Evolutionary conservation across 2,329 filamentous ascomycete genomes (phyloP), one percentile per base, ranked within the genome.

Genomic region (Fusarium nematophilum): DNA sequence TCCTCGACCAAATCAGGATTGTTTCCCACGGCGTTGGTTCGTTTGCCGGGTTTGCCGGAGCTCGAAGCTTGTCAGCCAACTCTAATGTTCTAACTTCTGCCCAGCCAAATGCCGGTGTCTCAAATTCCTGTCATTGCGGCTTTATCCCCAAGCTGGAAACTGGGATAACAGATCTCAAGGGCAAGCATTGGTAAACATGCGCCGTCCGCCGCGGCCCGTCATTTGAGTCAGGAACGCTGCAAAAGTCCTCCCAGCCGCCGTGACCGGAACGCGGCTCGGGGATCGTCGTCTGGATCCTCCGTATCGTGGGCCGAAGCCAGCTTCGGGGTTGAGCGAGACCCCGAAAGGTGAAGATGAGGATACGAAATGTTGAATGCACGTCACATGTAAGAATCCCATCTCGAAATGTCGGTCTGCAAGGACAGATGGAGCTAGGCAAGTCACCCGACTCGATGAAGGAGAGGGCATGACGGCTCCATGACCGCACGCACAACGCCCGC

Each of bases 381-480:
- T n/a, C 15, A 46, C 37, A 34, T 39, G 40, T 23, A 31, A 46
- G 33, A 49, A 29, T 49, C 27, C 5, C 27, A 27, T 13, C 10
- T 29, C 9, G 17, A 43, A 59, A 44, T 31, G 54, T 39, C 29
- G 48, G 48, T 49, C 57, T 29, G 36, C 39, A 17, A 36, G 14
- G 10, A 37, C 38, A 33, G 26, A 17, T 36, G 23, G 31, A n/a
- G 21, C 46, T 45, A 48, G 17, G 14, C 10, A 26, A 34, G 6
- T 25, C 47, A 36, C 37, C 23, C 14, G 29, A 14, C 25, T 43
- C 15, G 13, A 37, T 33, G 44, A 33, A 26, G 34, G 26, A 34
- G 27, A 45, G 14, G 29, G 26, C n/a, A 53, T 48, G 43, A 53
- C 21, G 38, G 55, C 13, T 39, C 46, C 29, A 43, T 39, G 55